Evolutionary conservation across 176 grass and related monocot genomes (phyloP).

Genomic region (Melocanna baccifera): DNA sequence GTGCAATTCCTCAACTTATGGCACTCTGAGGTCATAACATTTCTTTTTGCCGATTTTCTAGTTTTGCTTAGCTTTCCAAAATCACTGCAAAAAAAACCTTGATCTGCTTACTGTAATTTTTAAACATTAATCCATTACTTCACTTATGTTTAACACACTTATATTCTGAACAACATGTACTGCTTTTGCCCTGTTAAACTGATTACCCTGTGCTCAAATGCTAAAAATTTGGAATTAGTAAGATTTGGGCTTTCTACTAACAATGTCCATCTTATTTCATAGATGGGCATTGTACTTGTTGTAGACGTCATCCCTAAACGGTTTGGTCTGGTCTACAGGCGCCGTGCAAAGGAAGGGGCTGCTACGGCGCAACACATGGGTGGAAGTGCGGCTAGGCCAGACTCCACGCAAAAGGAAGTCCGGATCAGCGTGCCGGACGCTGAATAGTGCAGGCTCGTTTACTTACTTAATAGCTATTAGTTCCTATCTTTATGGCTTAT

Average conservation of each 20-base stretch:
- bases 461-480: too few relatives aligned
- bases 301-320: too few relatives aligned
- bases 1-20: conserved; percentile 7
- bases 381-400: too few relatives aligned
- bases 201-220: neutral
- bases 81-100: neutral
- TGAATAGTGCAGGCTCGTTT: too few relatives aligned
- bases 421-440: too few relatives aligned
- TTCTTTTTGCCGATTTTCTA: neutral
- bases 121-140: neutral
- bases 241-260: neutral
- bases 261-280: conserved; percentile 34
- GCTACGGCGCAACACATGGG: too few relatives aligned
- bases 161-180: neutral
- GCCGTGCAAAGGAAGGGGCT: too few relatives aligned
- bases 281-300: conserved; percentile 99
- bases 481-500: too few relatives aligned
- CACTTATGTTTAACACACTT: neutral
- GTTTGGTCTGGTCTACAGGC: too few relatives aligned
- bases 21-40: neutral
- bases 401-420: too few relatives aligned
- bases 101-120: neutral
- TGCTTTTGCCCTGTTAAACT: conserved; percentile 5
- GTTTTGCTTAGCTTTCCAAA: neutral
- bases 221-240: neutral